A percentile compares a stretch with the other conserved stretches of the same genome.
Evolutionary conservation across 306 rosid genomes (phyloP).

Genomic region (Cercis canadensis): DNA sequence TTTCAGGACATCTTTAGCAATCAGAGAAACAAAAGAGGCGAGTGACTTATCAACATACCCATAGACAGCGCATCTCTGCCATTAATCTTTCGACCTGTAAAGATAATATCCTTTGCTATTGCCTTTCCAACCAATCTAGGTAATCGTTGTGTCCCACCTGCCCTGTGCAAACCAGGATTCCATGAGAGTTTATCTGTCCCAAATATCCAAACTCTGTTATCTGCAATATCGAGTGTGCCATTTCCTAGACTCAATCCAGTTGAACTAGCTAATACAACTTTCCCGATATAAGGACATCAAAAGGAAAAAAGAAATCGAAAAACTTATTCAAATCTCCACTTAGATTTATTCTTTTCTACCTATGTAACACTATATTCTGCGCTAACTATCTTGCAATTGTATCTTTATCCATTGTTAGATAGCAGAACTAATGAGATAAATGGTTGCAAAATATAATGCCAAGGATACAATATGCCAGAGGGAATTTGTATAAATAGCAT

Average conservation of each 20-base stretch:
- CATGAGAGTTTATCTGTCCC: constrained; percentile 33
- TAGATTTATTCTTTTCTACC: not conserved
- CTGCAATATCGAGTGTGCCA: not conserved
- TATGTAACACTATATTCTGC: constrained; percentile 4
- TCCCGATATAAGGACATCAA: not conserved
- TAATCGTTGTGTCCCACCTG: constrained; percentile 91
- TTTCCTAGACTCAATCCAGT: not conserved
- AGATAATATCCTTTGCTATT: constrained; percentile 83
- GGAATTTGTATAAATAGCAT: constrained; percentile 39
- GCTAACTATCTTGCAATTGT: constrained; percentile 11
- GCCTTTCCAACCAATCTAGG: constrained; percentile 91
- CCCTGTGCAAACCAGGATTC: constrained; percentile 61
- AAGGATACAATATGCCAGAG: constrained; percentile 12
- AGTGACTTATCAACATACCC: constrained; percentile 53
- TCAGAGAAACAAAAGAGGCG: constrained; percentile 12
- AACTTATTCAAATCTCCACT: not conserved
- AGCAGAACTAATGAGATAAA: constrained; percentile 10
- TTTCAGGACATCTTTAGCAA: constrained; percentile 12
- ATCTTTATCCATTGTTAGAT: constrained; percentile 20
- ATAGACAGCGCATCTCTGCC: constrained; percentile 77
- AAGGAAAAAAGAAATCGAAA: not conserved
- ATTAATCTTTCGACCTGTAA: constrained; percentile 75
- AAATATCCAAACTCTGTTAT: constrained; percentile 1
- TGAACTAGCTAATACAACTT: not conserved
- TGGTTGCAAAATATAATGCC: constrained; percentile 6